Evolutionary conservation across 2,329 filamentous ascomycete species (phyloP), one percentile per base, ranked within the genome.

Genomic region (Colletotrichum cereale): DNA sequence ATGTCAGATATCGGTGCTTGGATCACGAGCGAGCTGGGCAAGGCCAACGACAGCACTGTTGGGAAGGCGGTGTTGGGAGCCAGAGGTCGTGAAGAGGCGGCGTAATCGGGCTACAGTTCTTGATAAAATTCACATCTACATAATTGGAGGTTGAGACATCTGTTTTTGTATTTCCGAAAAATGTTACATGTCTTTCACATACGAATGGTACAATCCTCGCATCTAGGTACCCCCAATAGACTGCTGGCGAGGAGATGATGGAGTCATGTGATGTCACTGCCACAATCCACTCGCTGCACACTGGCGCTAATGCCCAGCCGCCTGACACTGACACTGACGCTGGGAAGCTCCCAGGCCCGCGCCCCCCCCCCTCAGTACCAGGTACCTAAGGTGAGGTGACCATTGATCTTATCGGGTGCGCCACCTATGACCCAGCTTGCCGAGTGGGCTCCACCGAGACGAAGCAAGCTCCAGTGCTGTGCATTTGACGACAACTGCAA

Each of bases 1-100:
- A 82, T 96, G 64, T 86, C 87, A 44, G 88, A 91, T 70, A 89
- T 94, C 65, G 93, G 93, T 0, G 84, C 87, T 18, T 95, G 93
- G 93, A 93, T 95, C 69, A 89, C 89, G 3, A 79, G 79, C 21
- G 86, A 91, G 80, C 82, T 94, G 76, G 89, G 89, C 56, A 88
- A 88, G 82, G 77, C 82, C 67, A 91, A 93, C 78, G 87, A 87
- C 53, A 92, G 90, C 76, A 88, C 86, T 53, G 91, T 92, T n/a
- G 91, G 91, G 5, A 91, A 86, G 79, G 92, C 90, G 3, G 84
- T 91, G 48, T 76, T 90, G 62, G 88, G 88, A 18, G 86, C 85
- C 62, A 79, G 86, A 75, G 68, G 72, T 55, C 75, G 78, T 52
- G 61, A 69, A 42, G 56, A 29, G 18, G n/a, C 60, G n/a, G 60